phyloP scores from a whole-genome alignment of 2,329 filamentous ascomycete species.

The Gliomastix tumulicola region DNA sequence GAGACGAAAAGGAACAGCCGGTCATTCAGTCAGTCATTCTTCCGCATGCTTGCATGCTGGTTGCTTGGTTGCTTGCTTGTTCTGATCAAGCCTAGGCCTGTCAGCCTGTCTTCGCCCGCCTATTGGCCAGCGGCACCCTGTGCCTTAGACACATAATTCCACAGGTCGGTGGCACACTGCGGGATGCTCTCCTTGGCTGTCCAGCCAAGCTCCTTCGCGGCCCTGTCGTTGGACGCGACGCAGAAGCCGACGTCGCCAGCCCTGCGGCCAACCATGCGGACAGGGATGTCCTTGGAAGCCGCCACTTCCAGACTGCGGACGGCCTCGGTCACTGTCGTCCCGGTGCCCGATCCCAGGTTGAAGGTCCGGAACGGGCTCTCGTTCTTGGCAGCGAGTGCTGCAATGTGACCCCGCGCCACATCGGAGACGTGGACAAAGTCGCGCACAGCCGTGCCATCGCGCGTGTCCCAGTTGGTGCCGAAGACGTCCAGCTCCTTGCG shows the following conservation, averaged over 20 bases:
- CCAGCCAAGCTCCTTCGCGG: slow-evolving; percentile 35
- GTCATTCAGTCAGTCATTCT: too few species aligned
- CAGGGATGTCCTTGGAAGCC: slow-evolving; percentile 24
- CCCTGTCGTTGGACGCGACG: slow-evolving; percentile 30
- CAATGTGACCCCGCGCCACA: slow-evolving; percentile 56
- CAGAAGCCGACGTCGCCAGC: slow-evolving; percentile 35
- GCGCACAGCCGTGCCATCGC: slow-evolving; percentile 58
- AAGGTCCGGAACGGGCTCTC: slow-evolving; percentile 28
- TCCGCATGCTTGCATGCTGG: too few species aligned
- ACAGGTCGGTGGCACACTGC: slow-evolving; percentile 22
- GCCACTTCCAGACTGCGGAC: slow-evolving; percentile 29
- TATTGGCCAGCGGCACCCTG: background rate
- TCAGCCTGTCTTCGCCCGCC: background rate
- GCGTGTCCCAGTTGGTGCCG: slow-evolving; percentile 58
- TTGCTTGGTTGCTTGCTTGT: too few species aligned
- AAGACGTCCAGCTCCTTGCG: slow-evolving; percentile 51
- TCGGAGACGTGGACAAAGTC: slow-evolving; percentile 65
- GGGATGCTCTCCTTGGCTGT: slow-evolving; percentile 16
- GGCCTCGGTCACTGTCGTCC: slow-evolving; percentile 35
- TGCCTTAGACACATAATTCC: slow-evolving; percentile 19
- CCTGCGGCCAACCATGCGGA: slow-evolving; percentile 25
- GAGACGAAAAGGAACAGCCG: too few species aligned
- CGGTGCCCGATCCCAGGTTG: slow-evolving; percentile 38
- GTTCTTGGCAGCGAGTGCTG: slow-evolving; percentile 37
- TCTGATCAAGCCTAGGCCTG: too few species aligned